Percentiles rank a stretch among this genome's conserved stretches.
Conservation (phyloP, 2,329 filamentous ascomycete species). For the Fusarium albosuccineum region DNA sequence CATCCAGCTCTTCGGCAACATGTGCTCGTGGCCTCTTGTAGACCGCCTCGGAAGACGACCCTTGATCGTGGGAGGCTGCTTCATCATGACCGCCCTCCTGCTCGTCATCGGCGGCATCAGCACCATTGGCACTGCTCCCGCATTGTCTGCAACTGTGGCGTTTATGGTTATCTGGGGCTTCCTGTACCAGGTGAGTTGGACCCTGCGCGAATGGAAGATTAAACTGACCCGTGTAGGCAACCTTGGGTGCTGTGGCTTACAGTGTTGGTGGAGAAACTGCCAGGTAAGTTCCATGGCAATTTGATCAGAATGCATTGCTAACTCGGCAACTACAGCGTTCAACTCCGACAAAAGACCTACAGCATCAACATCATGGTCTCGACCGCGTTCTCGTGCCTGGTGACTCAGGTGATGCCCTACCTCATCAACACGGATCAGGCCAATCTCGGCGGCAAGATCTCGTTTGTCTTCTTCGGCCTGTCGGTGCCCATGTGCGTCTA, state of each 20-base stretch:
- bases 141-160: slow-evolving; percentile 43
- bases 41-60: slow-evolving; percentile 48
- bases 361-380: slow-evolving; percentile 50
- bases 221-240: slow-evolving; percentile 26
- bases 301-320: no score
- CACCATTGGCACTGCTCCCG: slow-evolving; percentile 40
- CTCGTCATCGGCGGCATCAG: slow-evolving; percentile 50
- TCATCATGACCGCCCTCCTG: slow-evolving; percentile 45
- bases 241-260: slow-evolving; percentile 48
- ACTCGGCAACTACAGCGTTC: slow-evolving; percentile 24
- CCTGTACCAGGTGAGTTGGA: slow-evolving; percentile 41
- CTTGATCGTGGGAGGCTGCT: slow-evolving; percentile 47
- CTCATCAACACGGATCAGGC: slow-evolving; percentile 47
- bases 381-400: slow-evolving; percentile 47
- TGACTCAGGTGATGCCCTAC: slow-evolving; percentile 49
- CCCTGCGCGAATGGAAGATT: background rate
- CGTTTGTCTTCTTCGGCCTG: slow-evolving; percentile 49
- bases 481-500: slow-evolving; percentile 49
- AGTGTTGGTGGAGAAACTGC: slow-evolving; percentile 49
- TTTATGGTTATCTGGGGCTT: slow-evolving; percentile 49
- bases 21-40: slow-evolving; percentile 48
- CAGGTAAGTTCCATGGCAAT: slow-evolving; percentile 21
- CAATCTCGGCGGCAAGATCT: slow-evolving; percentile 50
- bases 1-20: slow-evolving; percentile 49
- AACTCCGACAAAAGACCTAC: slow-evolving; percentile 51